Base-by-base conservation (phyloP, 2,329 filamentous ascomycete genomes). In the Fusarium robinianum region DNA sequence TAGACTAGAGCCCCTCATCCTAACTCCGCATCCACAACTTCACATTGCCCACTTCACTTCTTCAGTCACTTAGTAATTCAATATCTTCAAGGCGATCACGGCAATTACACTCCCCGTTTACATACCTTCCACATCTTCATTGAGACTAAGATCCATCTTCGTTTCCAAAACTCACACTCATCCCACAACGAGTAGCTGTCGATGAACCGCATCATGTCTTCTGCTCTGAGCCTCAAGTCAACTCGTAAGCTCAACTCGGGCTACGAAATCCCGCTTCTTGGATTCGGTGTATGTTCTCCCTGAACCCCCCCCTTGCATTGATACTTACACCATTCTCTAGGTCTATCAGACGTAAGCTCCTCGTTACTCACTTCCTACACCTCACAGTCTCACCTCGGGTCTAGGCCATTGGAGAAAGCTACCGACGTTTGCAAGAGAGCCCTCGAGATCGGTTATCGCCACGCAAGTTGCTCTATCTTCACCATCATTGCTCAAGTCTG, bases 161-260 rank as follows among this genome's bases (percentile, higher is more conserved):
- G 7, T 29, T 41, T 14, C 29, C 12, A 12, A 9, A 19, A 11
- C 36, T 26, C 40, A 33, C 36, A 14, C 9, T 14, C 11, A 24
- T 9, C 24, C 24, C 16, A 8, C 26, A n/a, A n/a, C n/a, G n/a
- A 30, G 8, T 15, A 43, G 11, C 24, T 21, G 24, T 32, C 27
- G 26, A 57, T 55, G 49, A 38, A 51, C 32, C 53, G 36, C 41
- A 73, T 53, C 34, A 80, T 80, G 77, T 63, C 76, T 3, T 58
- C 72, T 21, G 65, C 64, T 36, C 67, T 79, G 44, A 72, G 55
- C 8, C 63, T 80, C 45, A 62, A 71, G 31, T 78, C 76, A 6
- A 72, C 69, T 11, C 54, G 73, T 57, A 80, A 78, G 69, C 71
- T 81, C 43, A 76, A 74, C 57, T 81, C 74, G 60, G 78, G 78